Base-by-base conservation (phyloP, 73 alveolate species). In the Paramecium sonneborni region DNA sequence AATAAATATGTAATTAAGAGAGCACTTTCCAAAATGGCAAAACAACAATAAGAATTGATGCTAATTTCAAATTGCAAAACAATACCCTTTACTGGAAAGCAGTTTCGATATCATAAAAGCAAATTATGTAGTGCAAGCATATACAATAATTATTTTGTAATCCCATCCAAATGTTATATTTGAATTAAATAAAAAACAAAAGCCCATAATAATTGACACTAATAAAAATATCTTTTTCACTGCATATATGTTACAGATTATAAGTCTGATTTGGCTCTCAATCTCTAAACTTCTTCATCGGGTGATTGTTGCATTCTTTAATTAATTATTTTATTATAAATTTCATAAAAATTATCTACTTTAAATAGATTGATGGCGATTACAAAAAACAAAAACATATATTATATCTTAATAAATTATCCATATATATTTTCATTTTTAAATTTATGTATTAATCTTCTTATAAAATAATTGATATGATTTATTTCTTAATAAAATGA, bases 91-190 rank as follows among this genome's bases (percentile, higher is more conserved):
- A 20, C 32, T 76, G 20, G 57, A 26, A 24, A 76, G 46, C 14
- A 76, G 1, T 76, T 76, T 76, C 6, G 38, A 76, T 7, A 76
- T 37, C 88, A 76, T 76, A 76, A 76, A 76, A 12, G 88, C 46
- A 39, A 76, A 76, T 41, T 76, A 39, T 38, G 46, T 39, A 3
- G 46, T 35, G 12, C 88, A 76, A 12, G 41, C 38, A 41, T 76
- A 76, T 15, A 76, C 44, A 8, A 76, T 76, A 38, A 39, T 20
- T 38, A 76, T 39, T 76, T 76, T 76, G 46, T 76, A 76, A 39
- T 76, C 88, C 88, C 88, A 76, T 15, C 88, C 69, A 41, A 76
- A 76, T 37, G 88, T 37, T 15, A 76, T 38, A 76, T 38, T 76
- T 21, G 88, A 76, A 76, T 76, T 76, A 18, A 76, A 39, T 38